Base-by-base conservation (phyloP, 2,329 filamentous ascomycete genomes). In the Chaetomium sp. region DNA sequence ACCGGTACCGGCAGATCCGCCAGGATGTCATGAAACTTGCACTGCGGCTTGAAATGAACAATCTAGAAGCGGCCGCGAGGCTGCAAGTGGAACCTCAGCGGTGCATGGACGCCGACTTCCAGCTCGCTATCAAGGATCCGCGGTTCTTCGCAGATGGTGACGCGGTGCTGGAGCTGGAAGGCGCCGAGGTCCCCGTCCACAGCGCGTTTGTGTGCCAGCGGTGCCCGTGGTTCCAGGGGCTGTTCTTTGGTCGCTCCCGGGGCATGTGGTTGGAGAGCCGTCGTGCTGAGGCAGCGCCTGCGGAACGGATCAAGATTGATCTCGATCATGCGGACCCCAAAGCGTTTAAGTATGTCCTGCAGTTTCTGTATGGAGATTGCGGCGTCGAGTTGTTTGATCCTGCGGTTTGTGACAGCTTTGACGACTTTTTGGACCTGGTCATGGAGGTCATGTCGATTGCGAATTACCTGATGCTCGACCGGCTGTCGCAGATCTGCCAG, bases 381-480 rank as follows among this genome's bases (percentile, higher is more conserved):
- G 90, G 90, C 0, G 78, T 83, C 27, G 86, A 91, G 57, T 74
- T 97, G 1, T 97, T 99, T 65, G 84, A 96, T 61, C 77, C 87
- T 36, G 80, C 94, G 5, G 80, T 87, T 12, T 80, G 82, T 38
- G 74, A 81, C 12, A 85, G 86, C 58, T 72, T 95, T 5, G 91
- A 96, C 62, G 87, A 91, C 46, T 91, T 96, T 60, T 83, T 91
- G 4, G 91, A 97, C 64, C 76, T 94, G n/a, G 79, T 96, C 7
- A 80, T 97, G 72, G 91, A 96, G 64, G 88, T 97, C 45, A 86
- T 97, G 80, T 84, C 84, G 54, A 86, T 89, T 52, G 90, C 91
- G 10, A 94, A 99, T 67, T 92, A 99, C 70, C 75, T 99, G 55
- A 96, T 99, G 91, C 79, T 99, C 47, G 91, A 96, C 68, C 81